A percentile compares a stretch with the other conserved stretches of the same genome.
Evolutionary conservation across 768 basidiomycete species (phyloP).

Genomic region (Lyophyllum atratum): DNA sequence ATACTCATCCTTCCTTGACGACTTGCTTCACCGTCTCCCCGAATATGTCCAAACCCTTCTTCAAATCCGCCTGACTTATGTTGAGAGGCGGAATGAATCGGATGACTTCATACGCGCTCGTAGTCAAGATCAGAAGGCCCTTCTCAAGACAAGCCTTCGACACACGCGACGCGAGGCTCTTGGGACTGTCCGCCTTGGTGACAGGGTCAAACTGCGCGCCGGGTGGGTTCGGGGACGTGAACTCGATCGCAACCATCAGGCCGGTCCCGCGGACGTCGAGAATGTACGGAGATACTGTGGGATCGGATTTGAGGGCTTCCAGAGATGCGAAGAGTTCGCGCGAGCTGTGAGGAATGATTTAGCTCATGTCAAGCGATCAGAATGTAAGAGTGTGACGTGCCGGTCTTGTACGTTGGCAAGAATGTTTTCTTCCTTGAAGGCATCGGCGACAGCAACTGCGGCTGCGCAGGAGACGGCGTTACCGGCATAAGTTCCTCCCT

Average conservation of each 20-base stretch:
- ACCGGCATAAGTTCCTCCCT: slow-evolving; percentile 91
- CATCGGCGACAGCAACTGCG: slow-evolving; percentile 78
- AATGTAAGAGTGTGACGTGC: slow-evolving; percentile 31
- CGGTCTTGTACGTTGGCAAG: slow-evolving; percentile 78
- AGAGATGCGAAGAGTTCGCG: slow-evolving; percentile 69
- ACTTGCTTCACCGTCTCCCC: slow-evolving; percentile 72
- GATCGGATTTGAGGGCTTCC: slow-evolving; percentile 53
- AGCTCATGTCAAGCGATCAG: not conserved
- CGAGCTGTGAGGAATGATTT: slow-evolving; percentile 46
- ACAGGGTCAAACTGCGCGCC: slow-evolving; percentile 46
- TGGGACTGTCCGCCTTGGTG: slow-evolving; percentile 28
- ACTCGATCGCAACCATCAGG: slow-evolving; percentile 87
- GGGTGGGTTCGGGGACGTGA: slow-evolving; percentile 63
- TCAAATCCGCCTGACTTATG: slow-evolving; percentile 73
- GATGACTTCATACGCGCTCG: slow-evolving; percentile 84
- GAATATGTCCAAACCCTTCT: slow-evolving; percentile 67
- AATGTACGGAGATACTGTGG: slow-evolving; percentile 56
- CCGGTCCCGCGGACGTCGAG: slow-evolving; percentile 88
- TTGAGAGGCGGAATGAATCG: slow-evolving; percentile 94
- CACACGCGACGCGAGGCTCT: slow-evolving; percentile 66
- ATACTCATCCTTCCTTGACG: slow-evolving; percentile 48
- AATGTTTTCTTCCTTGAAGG: slow-evolving; percentile 81
- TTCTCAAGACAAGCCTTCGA: slow-evolving; percentile 82
- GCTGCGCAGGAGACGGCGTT: slow-evolving; percentile 94
- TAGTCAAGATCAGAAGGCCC: slow-evolving; percentile 86